Conservation (phyloP, 2,329 filamentous ascomycete species). For the Ciborinia camelliae region DNA sequence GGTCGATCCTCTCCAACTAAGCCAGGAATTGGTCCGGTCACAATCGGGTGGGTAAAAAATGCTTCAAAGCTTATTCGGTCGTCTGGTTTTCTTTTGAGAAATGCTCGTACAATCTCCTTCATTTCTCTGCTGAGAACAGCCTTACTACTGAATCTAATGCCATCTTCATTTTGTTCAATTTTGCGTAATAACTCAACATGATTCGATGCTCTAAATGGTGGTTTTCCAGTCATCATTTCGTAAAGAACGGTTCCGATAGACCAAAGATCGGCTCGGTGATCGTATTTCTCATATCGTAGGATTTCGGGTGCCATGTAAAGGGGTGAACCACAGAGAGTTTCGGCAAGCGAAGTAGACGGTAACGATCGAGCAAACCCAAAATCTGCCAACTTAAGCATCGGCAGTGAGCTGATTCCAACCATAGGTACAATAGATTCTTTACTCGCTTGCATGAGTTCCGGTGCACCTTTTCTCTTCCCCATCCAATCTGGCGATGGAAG, state of each 20-base stretch:
- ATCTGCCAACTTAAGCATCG: conserved; percentile 96
- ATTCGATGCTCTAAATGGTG: conserved; percentile 88
- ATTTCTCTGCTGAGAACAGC: conserved; percentile 69
- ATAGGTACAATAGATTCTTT: conserved; percentile 77
- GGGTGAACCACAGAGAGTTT: conserved; percentile 93
- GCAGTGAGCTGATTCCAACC: conserved; percentile 76
- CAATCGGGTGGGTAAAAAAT: conserved; percentile 74
- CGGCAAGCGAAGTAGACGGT: conserved; percentile 85
- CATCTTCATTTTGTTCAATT: conserved; percentile 85
- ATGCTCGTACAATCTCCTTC: conserved; percentile 72
- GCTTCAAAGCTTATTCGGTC: conserved; percentile 82
- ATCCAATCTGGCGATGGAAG: conserved; percentile 76
- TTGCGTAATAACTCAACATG: conserved; percentile 90
- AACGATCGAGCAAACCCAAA: conserved; percentile 97
- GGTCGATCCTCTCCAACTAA: conserved; percentile 72
- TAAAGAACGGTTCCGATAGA: conserved; percentile 93
- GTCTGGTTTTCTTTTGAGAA: conserved; percentile 81
- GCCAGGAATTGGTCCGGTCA: conserved; percentile 73
- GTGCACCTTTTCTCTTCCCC: conserved; percentile 55
- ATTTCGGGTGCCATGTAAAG: conserved; percentile 99
- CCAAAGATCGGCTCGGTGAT: conserved; percentile 95
- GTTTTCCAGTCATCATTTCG: conserved; percentile 89
- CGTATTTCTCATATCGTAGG: conserved; percentile 92
- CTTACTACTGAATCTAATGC: conserved; percentile 77
- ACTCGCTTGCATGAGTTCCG: conserved; percentile 72